phyloP scores from a whole-genome alignment of 352 stramenopile species.

The Phytophthora capsici region DNA sequence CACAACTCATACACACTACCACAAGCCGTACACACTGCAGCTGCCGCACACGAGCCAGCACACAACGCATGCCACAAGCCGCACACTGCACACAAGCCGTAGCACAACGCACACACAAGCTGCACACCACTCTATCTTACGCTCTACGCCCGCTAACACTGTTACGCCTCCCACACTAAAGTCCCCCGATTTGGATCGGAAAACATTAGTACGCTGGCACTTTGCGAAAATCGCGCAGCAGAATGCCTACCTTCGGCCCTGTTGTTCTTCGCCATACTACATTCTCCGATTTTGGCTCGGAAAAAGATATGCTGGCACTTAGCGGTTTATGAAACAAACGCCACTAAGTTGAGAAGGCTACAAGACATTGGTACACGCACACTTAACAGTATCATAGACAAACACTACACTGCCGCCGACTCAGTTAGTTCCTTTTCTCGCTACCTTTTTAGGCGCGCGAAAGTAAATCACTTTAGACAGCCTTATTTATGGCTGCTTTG shows the following conservation, averaged over 20 bases:
- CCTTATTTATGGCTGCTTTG: neutral
- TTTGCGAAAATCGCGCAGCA: neutral
- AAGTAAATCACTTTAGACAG: constrained; percentile 2
- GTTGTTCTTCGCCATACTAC: too few species aligned
- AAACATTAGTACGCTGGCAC: neutral
- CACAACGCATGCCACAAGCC: too few species aligned
- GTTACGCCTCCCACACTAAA: neutral
- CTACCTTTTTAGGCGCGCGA: neutral
- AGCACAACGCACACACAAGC: neutral
- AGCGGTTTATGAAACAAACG: neutral
- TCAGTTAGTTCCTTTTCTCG: neutral
- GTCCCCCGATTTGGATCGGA: neutral
- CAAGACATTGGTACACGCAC: neutral
- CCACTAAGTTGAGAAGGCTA: neutral
- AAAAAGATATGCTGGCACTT: too few species aligned
- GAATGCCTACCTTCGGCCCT: too few species aligned
- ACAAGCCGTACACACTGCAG: too few species aligned
- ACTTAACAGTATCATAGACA: neutral
- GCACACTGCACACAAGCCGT: neutral
- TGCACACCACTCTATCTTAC: neutral
- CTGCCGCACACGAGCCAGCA: neutral
- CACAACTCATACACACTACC: neutral
- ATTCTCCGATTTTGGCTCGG: too few species aligned
- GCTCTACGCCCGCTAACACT: too few species aligned
- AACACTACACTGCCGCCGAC: neutral